phyloP scores from a whole-genome alignment of 805 yeast genomes.

The Lipomyces starkeyi region DNA sequence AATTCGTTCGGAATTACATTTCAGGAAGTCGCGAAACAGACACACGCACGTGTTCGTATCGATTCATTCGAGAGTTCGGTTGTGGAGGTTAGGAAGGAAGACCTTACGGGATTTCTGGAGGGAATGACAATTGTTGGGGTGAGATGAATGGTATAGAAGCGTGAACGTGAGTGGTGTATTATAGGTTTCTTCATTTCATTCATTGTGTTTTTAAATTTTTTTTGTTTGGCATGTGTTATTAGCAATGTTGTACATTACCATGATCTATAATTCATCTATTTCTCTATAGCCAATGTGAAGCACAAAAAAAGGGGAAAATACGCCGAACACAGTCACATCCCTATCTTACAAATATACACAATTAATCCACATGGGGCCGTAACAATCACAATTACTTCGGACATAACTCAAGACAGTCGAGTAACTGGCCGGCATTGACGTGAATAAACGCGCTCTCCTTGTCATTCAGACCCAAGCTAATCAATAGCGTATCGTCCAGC shows the following conservation, averaged over 20 bases:
- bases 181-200: neutral
- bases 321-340: neutral
- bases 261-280: neutral
- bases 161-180: neutral
- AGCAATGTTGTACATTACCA: neutral
- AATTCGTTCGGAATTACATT: conserved; percentile 91
- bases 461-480: conserved; percentile 27
- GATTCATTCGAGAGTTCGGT: conserved; percentile 96
- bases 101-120: conserved; percentile 85
- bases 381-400: neutral
- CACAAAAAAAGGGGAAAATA: neutral
- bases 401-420: conserved; percentile 24
- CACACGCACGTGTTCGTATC: conserved; percentile 87
- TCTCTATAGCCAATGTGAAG: neutral
- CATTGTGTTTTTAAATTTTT: neutral
- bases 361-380: neutral
- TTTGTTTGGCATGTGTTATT: conserved; percentile 1
- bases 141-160: conserved; percentile 50
- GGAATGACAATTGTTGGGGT: conserved; percentile 57
- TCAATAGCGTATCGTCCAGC: conserved; percentile 29
- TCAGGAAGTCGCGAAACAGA: conserved; percentile 80
- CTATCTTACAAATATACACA: neutral
- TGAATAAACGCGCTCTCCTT: conserved; percentile 22
- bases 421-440: conserved; percentile 23
- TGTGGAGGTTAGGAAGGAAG: conserved; percentile 87